Conservation (phyloP, 1,284 basidiomycete genomes). For the Apiotrichum sp. region DNA sequence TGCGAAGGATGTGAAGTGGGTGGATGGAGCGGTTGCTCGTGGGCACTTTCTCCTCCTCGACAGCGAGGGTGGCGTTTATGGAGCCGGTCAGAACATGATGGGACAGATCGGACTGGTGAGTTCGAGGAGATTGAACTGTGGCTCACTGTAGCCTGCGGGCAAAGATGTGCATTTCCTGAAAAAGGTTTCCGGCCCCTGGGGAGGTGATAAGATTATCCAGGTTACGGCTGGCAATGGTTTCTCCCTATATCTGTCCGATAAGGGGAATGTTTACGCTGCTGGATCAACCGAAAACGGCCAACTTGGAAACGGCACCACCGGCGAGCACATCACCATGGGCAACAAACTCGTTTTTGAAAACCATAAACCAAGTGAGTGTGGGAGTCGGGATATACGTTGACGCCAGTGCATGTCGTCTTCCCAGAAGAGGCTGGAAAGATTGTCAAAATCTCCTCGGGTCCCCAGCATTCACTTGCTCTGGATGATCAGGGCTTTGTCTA, state of each 20-base stretch:
- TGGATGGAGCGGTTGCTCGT: constrained; percentile 73
- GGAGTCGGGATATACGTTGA: background rate
- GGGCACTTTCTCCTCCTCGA: constrained; percentile 78
- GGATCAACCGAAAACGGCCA: constrained; percentile 92
- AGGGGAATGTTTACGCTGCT: constrained; percentile 80
- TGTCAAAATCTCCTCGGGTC: constrained; percentile 71
- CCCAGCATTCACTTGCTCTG: constrained; percentile 76
- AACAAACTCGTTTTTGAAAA: constrained; percentile 77
- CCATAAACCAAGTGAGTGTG: constrained; percentile 59
- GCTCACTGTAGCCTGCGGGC: constrained; percentile 15
- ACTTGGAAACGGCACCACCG: constrained; percentile 70
- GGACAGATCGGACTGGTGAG: constrained; percentile 57
- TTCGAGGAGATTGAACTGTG: background rate
- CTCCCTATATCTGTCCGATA: constrained; percentile 70
- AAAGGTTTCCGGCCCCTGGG: constrained; percentile 36
- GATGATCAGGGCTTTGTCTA: constrained; percentile 74
- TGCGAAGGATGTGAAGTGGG: constrained; percentile 58
- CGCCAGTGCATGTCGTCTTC: constrained; percentile 61
- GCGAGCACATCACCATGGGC: constrained; percentile 72
- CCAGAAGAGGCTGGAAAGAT: constrained; percentile 65
- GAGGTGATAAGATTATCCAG: constrained; percentile 33
- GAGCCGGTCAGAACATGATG: constrained; percentile 71
- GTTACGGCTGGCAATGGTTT: constrained; percentile 74
- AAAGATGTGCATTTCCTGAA: constrained; percentile 24
- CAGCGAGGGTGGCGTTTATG: constrained; percentile 74